Evolutionary conservation across 345 rosid genomes (phyloP), one percentile per base, ranked within the genome.

Genomic region (Lumnitzera racemosa): DNA sequence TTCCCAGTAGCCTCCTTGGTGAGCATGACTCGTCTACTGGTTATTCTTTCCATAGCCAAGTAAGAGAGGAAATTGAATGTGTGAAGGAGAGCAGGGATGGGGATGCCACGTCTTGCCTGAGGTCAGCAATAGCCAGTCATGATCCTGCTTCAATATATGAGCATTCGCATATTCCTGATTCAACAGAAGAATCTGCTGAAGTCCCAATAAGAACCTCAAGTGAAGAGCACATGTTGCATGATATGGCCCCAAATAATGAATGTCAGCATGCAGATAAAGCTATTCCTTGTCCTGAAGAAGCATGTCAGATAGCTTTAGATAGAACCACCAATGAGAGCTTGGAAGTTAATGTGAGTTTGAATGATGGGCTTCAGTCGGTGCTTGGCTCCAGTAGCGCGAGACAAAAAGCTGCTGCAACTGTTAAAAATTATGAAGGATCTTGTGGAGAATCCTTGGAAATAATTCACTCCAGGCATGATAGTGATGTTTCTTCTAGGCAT

Each of bases 401-500:
- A 36, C 9, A 7, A 36, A 36, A 36, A 9, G 9, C 43, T 36
- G 11, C 10, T 36, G 9, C 43, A 36, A 4, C 43, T 36, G 43
- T 36, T 9, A 1, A 36, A 36, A 36, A 36, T 4, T 9, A 31
- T 29, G 15, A 49, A 11, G 23, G 9, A 25, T 63, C 53, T 63
- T 63, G 59, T 63, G 53, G 27, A 4, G 51, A 53, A 46, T n/a
- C 36, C 25, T 53, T 24, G 24, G 53, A 63, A 24, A 31, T 14
- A 17, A 15, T 8, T 47, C 15, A 24, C 12, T 51, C 29, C 47
- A 36, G 13, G 27, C 56, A 50, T 70, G 74, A 65, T 56, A 74
- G 69, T 55, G 85, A 77, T 51, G 61, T 69, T 55, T 25, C 46
- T 47, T 29, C 68, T 73, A 51, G 73, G 15, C 52, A 54, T 43